Conservation (phyloP, 2,329 filamentous ascomycete genomes). For the Calonectria hongkongensis region DNA sequence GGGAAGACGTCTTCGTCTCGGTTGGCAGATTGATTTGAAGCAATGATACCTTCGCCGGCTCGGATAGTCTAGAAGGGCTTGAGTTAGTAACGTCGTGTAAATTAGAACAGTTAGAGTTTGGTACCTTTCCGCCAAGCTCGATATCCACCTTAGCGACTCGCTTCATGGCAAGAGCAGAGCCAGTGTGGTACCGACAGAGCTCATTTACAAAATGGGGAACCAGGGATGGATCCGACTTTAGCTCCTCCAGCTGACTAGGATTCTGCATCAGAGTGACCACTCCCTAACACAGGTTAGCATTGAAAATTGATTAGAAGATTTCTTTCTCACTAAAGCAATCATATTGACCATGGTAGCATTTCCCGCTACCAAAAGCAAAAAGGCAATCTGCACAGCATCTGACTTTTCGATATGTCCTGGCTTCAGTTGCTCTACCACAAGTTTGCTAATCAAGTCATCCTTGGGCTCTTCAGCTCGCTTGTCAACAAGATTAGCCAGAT, state of each 20-base stretch:
- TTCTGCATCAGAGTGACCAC: slow-evolving; percentile 66
- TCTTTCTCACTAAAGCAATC: slow-evolving; percentile 64
- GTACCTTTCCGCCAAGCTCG: slow-evolving; percentile 63
- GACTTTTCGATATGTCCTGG: slow-evolving; percentile 62
- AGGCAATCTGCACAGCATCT: slow-evolving; percentile 68
- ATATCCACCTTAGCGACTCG: slow-evolving; percentile 69
- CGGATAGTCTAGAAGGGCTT: slow-evolving; percentile 58
- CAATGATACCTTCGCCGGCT: slow-evolving; percentile 67
- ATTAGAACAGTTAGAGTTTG: not conserved
- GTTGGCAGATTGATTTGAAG: slow-evolving; percentile 68
- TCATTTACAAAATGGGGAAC: slow-evolving; percentile 66
- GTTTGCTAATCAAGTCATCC: slow-evolving; percentile 67
- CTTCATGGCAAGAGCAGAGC: slow-evolving; percentile 67
- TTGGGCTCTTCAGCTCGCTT: slow-evolving; percentile 61
- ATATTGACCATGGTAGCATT: slow-evolving; percentile 73
- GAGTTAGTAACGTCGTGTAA: not conserved
- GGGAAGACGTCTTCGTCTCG: slow-evolving; percentile 66
- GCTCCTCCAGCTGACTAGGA: slow-evolving; percentile 63
- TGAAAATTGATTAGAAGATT: not conserved
- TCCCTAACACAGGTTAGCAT: slow-evolving; percentile 57
- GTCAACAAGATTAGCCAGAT: slow-evolving; percentile 66
- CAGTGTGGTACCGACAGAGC: slow-evolving; percentile 69
- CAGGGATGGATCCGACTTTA: slow-evolving; percentile 63
- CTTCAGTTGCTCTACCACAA: slow-evolving; percentile 64
- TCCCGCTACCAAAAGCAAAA: slow-evolving; percentile 69